phyloP scores from a whole-genome alignment of 2,329 filamentous ascomycete genomes.

The Ophiocordyceps australis region DNA sequence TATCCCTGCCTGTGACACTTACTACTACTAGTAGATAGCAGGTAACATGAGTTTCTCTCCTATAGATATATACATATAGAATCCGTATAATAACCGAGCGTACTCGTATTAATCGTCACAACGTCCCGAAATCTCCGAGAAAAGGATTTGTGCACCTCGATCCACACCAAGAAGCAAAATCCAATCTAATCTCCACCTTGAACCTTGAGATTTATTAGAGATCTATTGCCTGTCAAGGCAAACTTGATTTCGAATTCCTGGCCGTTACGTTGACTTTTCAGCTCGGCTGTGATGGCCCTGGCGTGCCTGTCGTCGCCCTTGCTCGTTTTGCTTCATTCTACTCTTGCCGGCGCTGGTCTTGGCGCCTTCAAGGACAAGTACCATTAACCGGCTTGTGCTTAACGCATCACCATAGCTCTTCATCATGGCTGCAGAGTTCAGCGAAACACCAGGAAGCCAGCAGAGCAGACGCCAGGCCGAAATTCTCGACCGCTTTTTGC shows the following conservation, averaged over 20 bases:
- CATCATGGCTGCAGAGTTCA: constrained; percentile 12
- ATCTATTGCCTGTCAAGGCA: too few relatives aligned
- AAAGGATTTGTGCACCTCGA: too few relatives aligned
- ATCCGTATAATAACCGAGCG: too few relatives aligned
- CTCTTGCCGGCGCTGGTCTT: not conserved
- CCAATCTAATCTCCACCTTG: too few relatives aligned
- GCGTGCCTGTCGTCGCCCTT: not conserved
- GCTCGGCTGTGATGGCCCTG: constrained; percentile 1
- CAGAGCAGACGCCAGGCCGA: constrained; percentile 13
- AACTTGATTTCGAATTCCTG: not conserved
- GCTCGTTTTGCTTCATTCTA: not conserved
- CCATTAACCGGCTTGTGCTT: not conserved
- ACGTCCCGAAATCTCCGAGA: too few relatives aligned
- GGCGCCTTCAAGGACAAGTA: not conserved
- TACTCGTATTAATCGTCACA: too few relatives aligned
- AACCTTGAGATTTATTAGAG: too few relatives aligned
- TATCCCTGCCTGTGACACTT: too few relatives aligned
- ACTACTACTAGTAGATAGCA: too few relatives aligned
- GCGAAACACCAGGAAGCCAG: constrained; percentile 9
- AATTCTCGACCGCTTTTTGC: constrained; percentile 17
- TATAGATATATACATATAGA: too few relatives aligned
- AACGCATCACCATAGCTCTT: not conserved
- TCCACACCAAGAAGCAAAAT: too few relatives aligned
- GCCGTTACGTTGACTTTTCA: not conserved
- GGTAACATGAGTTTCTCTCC: too few relatives aligned